Percentiles rank a stretch among this genome's conserved stretches.
Conservation (phyloP, 352 stramenopile species). For the Thraustochytrium striatum region DNA sequence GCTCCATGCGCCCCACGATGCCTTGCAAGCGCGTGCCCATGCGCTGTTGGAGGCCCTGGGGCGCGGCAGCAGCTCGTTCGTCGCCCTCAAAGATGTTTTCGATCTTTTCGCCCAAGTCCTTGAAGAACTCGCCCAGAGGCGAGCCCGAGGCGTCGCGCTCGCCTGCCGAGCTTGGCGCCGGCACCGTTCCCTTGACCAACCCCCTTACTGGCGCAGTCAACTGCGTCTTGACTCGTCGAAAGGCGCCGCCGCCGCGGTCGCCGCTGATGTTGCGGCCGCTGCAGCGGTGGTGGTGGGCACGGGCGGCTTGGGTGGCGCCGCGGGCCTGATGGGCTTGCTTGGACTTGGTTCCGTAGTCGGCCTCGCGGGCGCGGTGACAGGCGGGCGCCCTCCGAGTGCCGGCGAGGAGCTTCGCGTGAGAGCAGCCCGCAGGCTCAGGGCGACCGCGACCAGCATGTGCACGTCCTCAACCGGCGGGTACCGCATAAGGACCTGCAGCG, state of each 20-base stretch:
- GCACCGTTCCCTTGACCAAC: neutral
- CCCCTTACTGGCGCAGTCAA: neutral
- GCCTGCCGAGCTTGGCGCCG: neutral
- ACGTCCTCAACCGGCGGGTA: constrained; percentile 3
- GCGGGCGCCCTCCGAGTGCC: too few species aligned
- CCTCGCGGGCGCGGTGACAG: too few species aligned
- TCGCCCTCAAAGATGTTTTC: constrained; percentile 21
- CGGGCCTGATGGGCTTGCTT: neutral
- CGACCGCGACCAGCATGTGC: neutral
- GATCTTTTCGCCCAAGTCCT: constrained; percentile 28
- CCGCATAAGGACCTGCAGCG: constrained; percentile 5
- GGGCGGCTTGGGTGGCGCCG: neutral
- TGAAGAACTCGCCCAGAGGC: constrained; percentile 14
- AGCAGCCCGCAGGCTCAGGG: neutral
- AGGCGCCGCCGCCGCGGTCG: too few species aligned
- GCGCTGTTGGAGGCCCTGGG: neutral
- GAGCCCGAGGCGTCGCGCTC: too few species aligned
- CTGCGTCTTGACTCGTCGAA: neutral
- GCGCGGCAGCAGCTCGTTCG: neutral
- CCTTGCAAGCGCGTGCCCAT: neutral
- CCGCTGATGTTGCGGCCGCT: neutral
- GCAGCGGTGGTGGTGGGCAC: neutral
- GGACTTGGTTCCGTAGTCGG: too few species aligned
- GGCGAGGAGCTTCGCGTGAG: neutral
- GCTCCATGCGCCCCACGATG: neutral